Evolutionary conservation across 805 yeast species (phyloP).

Genomic region (Starmerella vaccinii): DNA sequence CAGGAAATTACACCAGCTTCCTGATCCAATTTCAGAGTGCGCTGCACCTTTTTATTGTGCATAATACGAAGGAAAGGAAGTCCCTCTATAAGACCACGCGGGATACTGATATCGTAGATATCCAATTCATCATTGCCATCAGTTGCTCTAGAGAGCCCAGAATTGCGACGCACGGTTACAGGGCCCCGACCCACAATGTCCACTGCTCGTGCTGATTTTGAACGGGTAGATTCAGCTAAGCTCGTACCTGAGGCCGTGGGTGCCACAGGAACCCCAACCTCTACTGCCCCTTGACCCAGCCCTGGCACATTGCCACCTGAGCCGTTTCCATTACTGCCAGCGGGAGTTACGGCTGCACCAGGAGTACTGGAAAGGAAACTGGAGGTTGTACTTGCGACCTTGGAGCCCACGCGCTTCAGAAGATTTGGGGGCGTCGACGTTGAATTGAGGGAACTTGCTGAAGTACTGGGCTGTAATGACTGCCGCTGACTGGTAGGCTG

Average conservation of each 20-base stretch:
- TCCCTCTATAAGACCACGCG: conserved; percentile 34
- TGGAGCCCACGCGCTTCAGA: conserved; percentile 17
- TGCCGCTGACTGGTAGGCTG: not conserved
- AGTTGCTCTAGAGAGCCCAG: conserved; percentile 19
- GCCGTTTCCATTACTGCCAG: not conserved
- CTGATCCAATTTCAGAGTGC: conserved; percentile 47
- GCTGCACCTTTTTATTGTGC: conserved; percentile 52
- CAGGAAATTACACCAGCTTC: conserved; percentile 47
- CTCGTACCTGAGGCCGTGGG: not conserved
- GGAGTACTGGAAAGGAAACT: conserved; percentile 3
- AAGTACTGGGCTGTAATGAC: not conserved
- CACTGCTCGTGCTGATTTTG: not conserved
- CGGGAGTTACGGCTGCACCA: not conserved
- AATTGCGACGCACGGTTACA: conserved; percentile 24
- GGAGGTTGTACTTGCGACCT: conserved; percentile 14
- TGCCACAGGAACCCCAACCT: not conserved
- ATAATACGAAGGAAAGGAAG: conserved; percentile 58
- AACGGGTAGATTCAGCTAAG: not conserved
- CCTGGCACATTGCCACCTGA: not conserved
- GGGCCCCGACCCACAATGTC: conserved; percentile 17
- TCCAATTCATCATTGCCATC: not conserved
- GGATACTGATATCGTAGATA: conserved; percentile 13
- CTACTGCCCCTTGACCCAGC: not conserved
- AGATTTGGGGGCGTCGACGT: conserved; percentile 7
- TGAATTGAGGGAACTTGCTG: not conserved